Evolutionary conservation across 2,329 filamentous ascomycete genomes (phyloP).

Genomic region (Arthrobotrys sinensis): DNA sequence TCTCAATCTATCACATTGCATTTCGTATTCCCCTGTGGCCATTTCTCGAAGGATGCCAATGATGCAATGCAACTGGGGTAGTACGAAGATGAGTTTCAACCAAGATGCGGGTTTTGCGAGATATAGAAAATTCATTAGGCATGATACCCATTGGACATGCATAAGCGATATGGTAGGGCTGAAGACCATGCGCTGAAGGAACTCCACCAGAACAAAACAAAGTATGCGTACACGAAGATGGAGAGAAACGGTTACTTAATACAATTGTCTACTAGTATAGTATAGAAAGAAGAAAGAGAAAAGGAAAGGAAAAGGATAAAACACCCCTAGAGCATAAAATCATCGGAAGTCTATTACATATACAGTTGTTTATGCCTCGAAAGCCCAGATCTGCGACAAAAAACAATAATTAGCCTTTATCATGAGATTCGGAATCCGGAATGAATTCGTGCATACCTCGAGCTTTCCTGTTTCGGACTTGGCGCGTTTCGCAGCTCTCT

Average conservation of each 20-base stretch:
- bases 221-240: slow-evolving; percentile 8
- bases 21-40: neutral
- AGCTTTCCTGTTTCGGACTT: slow-evolving; percentile 89
- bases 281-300: neutral
- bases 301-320: neutral
- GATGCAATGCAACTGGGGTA: neutral
- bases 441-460: slow-evolving; percentile 78
- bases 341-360: slow-evolving; percentile 23
- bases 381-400: slow-evolving; percentile 48
- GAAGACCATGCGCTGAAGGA: slow-evolving; percentile 1
- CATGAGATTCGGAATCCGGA: neutral
- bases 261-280: slow-evolving; percentile 7
- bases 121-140: neutral
- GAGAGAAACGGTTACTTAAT: neutral
- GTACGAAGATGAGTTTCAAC: neutral
- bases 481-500: slow-evolving; percentile 79
- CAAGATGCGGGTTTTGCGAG: neutral
- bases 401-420: slow-evolving; percentile 4
- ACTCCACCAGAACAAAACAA: slow-evolving; percentile 14
- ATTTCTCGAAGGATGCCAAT: neutral
- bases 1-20: neutral
- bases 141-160: slow-evolving; percentile 18
- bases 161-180: slow-evolving; percentile 26
- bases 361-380: slow-evolving; percentile 39
- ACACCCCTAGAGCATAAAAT: neutral